A percentile compares a stretch with the other conserved stretches of the same genome.
phyloP scores from a whole-genome alignment of 2,329 filamentous ascomycete species.

The Hypoxylon sp. region DNA sequence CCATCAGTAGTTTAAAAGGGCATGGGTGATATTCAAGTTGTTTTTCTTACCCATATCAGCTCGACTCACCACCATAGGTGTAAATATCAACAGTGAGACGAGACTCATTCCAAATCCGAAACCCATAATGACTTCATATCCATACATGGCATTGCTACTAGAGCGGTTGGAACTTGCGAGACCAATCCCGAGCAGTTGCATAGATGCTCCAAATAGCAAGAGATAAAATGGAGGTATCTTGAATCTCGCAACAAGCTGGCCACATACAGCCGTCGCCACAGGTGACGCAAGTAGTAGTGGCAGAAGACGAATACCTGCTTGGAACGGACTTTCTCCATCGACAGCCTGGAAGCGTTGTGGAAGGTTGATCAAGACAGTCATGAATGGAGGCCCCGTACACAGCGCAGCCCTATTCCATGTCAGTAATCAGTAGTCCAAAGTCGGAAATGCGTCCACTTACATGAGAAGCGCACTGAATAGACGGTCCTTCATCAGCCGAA shows the following conservation, averaged over 20 bases:
- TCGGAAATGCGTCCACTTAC: conserved; percentile 39
- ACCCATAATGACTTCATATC: conserved; percentile 49
- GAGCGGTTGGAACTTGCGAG: conserved; percentile 43
- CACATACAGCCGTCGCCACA: conserved; percentile 44
- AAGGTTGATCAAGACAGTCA: conserved; percentile 48
- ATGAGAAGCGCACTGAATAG: conserved; percentile 46
- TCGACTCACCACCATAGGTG: conserved; percentile 44
- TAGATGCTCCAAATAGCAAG: conserved; percentile 39
- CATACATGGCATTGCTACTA: conserved; percentile 42
- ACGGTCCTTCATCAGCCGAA: conserved; percentile 45
- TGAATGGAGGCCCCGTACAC: conserved; percentile 48
- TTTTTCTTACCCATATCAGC: conserved; percentile 43
- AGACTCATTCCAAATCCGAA: conserved; percentile 50
- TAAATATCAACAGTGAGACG: conserved; percentile 45
- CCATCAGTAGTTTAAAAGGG: too few species aligned
- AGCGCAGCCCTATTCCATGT: conserved; percentile 40
- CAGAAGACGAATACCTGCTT: conserved; percentile 47
- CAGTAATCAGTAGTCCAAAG: conserved; percentile 9
- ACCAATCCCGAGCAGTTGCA: conserved; percentile 48
- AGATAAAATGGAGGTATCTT: conserved; percentile 46
- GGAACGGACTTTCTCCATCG: conserved; percentile 42
- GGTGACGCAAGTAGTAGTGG: conserved; percentile 48
- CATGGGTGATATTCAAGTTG: too few species aligned
- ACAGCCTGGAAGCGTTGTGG: conserved; percentile 50
- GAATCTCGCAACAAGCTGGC: conserved; percentile 42